Evolutionary conservation across 768 basidiomycete species (phyloP), one percentile per base, ranked within the genome.

Genomic region (Kondoa malvinella): DNA sequence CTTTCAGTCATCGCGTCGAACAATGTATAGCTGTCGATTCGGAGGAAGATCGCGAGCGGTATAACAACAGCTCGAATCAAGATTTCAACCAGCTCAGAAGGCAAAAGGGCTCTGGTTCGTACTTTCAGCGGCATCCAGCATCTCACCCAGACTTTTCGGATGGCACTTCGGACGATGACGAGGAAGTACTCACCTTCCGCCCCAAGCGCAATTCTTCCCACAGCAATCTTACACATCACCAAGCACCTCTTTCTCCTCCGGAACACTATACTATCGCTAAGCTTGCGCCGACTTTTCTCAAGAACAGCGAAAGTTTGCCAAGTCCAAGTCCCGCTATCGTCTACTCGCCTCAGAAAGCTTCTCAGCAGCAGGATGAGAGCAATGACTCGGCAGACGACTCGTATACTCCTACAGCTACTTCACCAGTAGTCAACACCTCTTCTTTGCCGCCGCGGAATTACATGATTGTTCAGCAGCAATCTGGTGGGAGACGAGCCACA

Each of bases 1-100:
- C 83, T 73, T 97, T 97, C 82, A 97, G 96, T 77, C 94, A 92
- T 0, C 95, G 92, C 75, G 94, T 99, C 50, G 88, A 95, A 76
- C 94, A 96, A 76, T 91, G 85, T 75, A 94, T 99, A 71, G 78
- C 79, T 3, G 72, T 80, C 59, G 79, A 80, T 70, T 76, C 78
- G 32, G 76, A 77, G 1, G 75, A 74, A 40, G 75, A 73, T n/a
- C 70, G 66, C 21, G 34, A 63, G 34, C 64, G 65, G 3, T 66
- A 71, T 60, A 61, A 65, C 27, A 56, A 65, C 12, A 50, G 56
- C 29, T 57, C 62, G 57, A 27, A 56, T 57, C 16, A 29, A 32
- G 66, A 65, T 57, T 57, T 50, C 31, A 50, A 50, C 40, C 40
- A 50, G 40, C 40, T 50, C 21, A 8, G 40, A 50, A 50, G 40